Evolutionary conservation across 768 basidiomycete species (phyloP).

Genomic region (Suillus alpinus): DNA sequence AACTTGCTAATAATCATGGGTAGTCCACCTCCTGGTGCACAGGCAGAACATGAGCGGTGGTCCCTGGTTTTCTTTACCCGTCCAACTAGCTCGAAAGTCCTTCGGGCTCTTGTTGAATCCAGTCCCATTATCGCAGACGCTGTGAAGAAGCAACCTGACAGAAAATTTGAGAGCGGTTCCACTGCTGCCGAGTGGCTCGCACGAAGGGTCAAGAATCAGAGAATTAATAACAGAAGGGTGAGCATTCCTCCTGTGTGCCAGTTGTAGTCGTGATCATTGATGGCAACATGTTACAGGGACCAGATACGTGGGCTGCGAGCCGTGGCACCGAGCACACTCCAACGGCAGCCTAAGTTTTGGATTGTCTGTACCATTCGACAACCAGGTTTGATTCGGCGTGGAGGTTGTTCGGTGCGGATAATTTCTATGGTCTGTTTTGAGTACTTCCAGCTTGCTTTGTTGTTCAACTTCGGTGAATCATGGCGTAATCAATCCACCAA

Average conservation of each 20-base stretch:
- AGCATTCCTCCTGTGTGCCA: slow-evolving; percentile 4
- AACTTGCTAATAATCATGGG: not conserved
- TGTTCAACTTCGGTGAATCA: not conserved
- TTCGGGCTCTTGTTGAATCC: slow-evolving; percentile 50
- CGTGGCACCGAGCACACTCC: slow-evolving; percentile 29
- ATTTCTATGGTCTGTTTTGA: not conserved
- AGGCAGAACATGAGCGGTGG: slow-evolving; percentile 54
- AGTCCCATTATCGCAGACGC: slow-evolving; percentile 50
- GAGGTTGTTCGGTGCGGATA: not conserved
- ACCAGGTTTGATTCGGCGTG: not conserved
- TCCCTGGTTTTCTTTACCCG: slow-evolving; percentile 70
- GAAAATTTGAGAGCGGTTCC: slow-evolving; percentile 32
- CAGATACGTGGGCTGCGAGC: slow-evolving; percentile 29
- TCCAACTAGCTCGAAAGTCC: slow-evolving; percentile 49
- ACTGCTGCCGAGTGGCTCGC: slow-evolving; percentile 43
- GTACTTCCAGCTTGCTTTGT: not conserved
- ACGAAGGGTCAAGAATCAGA: slow-evolving; percentile 38
- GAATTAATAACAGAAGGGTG: slow-evolving; percentile 41
- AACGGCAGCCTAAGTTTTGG: slow-evolving; percentile 11
- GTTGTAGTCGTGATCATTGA: not conserved
- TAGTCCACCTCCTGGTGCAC: slow-evolving; percentile 54
- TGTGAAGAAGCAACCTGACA: slow-evolving; percentile 33
- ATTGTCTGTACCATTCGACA: not conserved
- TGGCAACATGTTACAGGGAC: slow-evolving; percentile 17
- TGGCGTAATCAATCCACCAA: too few relatives aligned